Percentiles rank a stretch among this genome's conserved stretches.
These are phyloP conservation scores for Olyra latifolia DNA, from an alignment of 176 grass and related monocot genomes.

Conservation along the genomic window DNA sequence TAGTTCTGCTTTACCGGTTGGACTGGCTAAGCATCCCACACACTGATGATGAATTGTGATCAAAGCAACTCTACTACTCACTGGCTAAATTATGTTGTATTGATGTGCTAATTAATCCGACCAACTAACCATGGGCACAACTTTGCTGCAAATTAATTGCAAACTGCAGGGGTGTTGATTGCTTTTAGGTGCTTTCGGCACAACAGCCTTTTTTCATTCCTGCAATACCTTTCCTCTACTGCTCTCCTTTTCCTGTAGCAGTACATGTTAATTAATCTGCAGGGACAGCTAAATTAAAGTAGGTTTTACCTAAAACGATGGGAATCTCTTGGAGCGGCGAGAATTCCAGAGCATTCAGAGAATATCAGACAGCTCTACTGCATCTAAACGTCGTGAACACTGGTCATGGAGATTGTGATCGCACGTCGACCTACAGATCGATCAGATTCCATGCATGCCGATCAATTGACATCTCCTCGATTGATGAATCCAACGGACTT, in stretches of 20 bases:
- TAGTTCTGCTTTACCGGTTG: neutral
- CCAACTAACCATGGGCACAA: conserved; percentile 2
- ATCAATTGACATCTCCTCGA: too few relatives aligned
- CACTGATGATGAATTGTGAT: neutral
- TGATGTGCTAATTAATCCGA: neutral
- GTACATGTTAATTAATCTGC: neutral
- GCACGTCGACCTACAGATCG: too few relatives aligned
- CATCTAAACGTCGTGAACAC: too few relatives aligned
- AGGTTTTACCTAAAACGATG: neutral
- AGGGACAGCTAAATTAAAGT: neutral
- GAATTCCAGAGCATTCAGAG: too few relatives aligned
- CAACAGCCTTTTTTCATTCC: neutral
- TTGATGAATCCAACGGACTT: too few relatives aligned
- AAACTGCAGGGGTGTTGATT: neutral
- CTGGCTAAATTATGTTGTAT: neutral
- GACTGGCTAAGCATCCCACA: neutral
- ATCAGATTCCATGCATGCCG: too few relatives aligned
- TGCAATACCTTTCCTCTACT: neutral
- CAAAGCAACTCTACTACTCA: neutral
- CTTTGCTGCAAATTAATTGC: neutral
- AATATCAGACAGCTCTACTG: too few relatives aligned
- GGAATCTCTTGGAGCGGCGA: neutral
- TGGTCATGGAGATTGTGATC: too few relatives aligned
- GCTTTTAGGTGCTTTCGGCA: conserved; percentile 21
- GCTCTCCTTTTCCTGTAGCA: neutral